Conservation (phyloP, 768 basidiomycete species). For the Panellus pusillus region DNA sequence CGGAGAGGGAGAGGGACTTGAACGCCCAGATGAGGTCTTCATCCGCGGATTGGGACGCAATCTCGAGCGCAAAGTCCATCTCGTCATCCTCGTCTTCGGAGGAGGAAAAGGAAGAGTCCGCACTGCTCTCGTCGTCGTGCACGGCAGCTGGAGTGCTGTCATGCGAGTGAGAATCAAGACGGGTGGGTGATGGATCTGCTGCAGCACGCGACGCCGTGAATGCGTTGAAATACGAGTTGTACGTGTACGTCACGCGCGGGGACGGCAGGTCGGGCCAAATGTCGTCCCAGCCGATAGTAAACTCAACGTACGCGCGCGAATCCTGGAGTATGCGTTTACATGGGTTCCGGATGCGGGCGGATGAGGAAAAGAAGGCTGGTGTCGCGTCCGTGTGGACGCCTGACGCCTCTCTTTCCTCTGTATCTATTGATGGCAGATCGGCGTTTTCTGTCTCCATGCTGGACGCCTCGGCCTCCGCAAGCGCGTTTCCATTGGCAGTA, state of each 20-base stretch:
- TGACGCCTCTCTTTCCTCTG: neutral
- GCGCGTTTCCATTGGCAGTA: neutral
- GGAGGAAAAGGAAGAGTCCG: no score
- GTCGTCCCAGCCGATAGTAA: slow-evolving; percentile 18
- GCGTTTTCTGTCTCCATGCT: neutral
- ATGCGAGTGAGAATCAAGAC: neutral
- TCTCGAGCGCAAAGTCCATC: slow-evolving; percentile 9
- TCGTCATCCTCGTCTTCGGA: neutral
- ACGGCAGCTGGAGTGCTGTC: neutral
- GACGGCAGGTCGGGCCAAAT: slow-evolving; percentile 15
- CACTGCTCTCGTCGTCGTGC: neutral
- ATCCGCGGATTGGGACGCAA: slow-evolving; percentile 5
- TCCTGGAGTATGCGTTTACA: neutral
- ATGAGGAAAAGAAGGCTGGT: neutral
- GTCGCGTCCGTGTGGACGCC: neutral
- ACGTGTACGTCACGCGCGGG: slow-evolving; percentile 2
- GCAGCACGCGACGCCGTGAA: neutral
- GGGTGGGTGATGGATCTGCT: neutral
- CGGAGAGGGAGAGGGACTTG: slow-evolving; percentile 10
- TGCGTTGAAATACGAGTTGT: slow-evolving; percentile 13
- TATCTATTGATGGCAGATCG: neutral
- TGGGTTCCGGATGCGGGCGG: neutral
- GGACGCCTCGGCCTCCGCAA: neutral
- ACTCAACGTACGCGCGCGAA: slow-evolving; percentile 6
- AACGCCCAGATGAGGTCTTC: slow-evolving; percentile 16